Evolutionary conservation across 352 stramenopile species (phyloP).

Genomic region (Globisporangium emineosum): DNA sequence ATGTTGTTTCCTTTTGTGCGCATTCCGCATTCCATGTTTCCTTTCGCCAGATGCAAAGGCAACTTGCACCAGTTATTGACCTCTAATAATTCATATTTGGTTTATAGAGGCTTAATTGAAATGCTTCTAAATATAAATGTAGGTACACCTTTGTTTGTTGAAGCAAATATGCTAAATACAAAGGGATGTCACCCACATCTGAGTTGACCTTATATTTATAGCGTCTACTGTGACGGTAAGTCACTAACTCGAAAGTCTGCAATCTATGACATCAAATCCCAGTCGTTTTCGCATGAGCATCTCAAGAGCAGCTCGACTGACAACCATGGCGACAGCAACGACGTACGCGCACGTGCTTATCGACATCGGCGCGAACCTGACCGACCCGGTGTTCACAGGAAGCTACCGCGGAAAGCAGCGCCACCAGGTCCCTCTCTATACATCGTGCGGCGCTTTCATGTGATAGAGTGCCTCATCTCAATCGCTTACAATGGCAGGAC

Average conservation of each 20-base stretch:
- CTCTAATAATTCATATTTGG: background rate
- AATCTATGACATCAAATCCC: background rate
- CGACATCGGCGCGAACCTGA: constrained; percentile 94
- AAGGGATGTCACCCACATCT: too few species aligned
- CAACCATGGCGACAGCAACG: constrained; percentile 6
- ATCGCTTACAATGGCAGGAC: constrained; percentile 5
- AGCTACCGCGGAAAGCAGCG: constrained; percentile 88
- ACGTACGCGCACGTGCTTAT: constrained; percentile 42
- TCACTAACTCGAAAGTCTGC: constrained; percentile 2
- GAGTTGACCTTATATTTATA: background rate
- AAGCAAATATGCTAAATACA: background rate
- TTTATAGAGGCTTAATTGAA: too few species aligned
- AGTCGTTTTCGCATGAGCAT: background rate
- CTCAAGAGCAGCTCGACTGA: constrained; percentile 1
- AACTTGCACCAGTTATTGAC: constrained; percentile 3
- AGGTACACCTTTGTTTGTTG: too few species aligned
- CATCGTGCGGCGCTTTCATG: background rate
- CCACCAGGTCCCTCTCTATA: constrained; percentile 65
- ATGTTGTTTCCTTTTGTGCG: background rate
- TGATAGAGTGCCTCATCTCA: background rate
- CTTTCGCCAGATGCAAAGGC: constrained; percentile 7
- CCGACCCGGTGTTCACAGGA: constrained; percentile 90
- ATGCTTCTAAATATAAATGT: too few species aligned
- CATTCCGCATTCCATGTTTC: constrained; percentile 14
- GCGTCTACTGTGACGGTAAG: background rate